A percentile compares a stretch with the other conserved stretches of the same genome.
Evolutionary conservation across 805 yeast species (phyloP).

Genomic region (Barnettozyma populi): DNA sequence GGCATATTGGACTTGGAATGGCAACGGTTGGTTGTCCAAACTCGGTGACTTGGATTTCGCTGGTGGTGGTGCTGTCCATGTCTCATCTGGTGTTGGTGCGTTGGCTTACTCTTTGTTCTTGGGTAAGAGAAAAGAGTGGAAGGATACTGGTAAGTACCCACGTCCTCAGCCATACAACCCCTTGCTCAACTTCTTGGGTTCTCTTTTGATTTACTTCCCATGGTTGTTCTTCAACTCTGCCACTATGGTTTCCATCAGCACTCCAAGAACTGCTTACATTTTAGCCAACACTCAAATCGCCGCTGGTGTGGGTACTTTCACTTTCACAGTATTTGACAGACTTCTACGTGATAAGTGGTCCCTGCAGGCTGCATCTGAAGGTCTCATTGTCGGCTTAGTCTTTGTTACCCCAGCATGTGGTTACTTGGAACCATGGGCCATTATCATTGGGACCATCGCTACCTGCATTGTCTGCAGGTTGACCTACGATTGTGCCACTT

Average conservation of each 20-base stretch:
- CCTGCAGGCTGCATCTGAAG: slow-evolving; percentile 89
- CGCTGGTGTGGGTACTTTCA: slow-evolving; percentile 81
- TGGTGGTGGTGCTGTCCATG: slow-evolving; percentile 99
- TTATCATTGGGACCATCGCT: slow-evolving; percentile 72
- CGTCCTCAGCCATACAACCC: slow-evolving; percentile 88
- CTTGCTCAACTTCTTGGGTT: slow-evolving; percentile 82
- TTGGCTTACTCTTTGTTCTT: slow-evolving; percentile 72
- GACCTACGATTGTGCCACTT: slow-evolving; percentile 78
- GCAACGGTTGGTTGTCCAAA: slow-evolving; percentile 86
- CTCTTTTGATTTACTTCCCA: slow-evolving; percentile 85
- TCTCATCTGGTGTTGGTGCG: slow-evolving; percentile 87
- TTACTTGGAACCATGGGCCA: slow-evolving; percentile 85
- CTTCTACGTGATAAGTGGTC: slow-evolving; percentile 84
- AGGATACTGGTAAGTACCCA: slow-evolving; percentile 40
- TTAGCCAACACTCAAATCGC: slow-evolving; percentile 86
- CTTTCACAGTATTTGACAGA: slow-evolving; percentile 87
- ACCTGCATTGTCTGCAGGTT: slow-evolving; percentile 82
- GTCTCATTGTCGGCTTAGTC: slow-evolving; percentile 92
- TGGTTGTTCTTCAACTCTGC: slow-evolving; percentile 96
- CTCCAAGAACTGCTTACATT: slow-evolving; percentile 79
- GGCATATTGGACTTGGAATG: slow-evolving; percentile 92
- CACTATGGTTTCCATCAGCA: slow-evolving; percentile 68
- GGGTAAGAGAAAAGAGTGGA: slow-evolving; percentile 62
- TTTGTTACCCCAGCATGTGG: slow-evolving; percentile 98
- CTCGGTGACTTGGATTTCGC: slow-evolving; percentile 97